Conservation (phyloP, 148 eudicot genomes). For the Rhododendron ovatum region DNA sequence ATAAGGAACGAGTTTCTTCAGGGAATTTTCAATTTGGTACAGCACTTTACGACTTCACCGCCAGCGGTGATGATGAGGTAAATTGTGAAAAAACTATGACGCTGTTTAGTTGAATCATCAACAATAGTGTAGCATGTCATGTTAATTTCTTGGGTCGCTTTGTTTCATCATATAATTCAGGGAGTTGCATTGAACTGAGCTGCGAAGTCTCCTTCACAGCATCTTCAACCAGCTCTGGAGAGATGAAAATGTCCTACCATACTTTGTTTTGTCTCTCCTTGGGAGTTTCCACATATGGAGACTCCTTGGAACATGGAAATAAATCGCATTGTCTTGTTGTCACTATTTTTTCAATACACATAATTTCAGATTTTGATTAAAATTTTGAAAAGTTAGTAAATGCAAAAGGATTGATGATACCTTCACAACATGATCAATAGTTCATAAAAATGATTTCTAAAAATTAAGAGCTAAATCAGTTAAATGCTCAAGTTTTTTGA, state of each 20-base stretch:
- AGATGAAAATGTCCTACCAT: background rate
- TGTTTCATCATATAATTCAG: background rate
- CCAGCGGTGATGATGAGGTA: constrained; percentile 99
- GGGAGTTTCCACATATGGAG: background rate
- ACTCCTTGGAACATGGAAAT: background rate
- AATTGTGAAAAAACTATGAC: background rate
- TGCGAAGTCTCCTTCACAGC: background rate
- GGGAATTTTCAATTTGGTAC: constrained; percentile 61
- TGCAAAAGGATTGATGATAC: background rate
- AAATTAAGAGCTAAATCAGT: background rate
- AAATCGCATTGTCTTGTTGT: background rate
- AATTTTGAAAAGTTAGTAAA: background rate
- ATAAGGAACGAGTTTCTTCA: constrained; percentile 58
- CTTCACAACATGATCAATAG: background rate
- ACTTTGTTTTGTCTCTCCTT: background rate
- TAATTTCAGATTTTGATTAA: background rate
- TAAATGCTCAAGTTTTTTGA: background rate
- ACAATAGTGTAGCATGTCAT: background rate
- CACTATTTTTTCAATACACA: background rate
- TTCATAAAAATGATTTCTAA: background rate
- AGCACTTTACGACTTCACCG: constrained; percentile 93
- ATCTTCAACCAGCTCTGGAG: background rate
- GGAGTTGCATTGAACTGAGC: background rate
- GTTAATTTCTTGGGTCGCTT: background rate
- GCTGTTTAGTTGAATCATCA: background rate